Conservation (phyloP, 108 stramenopile genomes). For the Cyclotella baltica region DNA sequence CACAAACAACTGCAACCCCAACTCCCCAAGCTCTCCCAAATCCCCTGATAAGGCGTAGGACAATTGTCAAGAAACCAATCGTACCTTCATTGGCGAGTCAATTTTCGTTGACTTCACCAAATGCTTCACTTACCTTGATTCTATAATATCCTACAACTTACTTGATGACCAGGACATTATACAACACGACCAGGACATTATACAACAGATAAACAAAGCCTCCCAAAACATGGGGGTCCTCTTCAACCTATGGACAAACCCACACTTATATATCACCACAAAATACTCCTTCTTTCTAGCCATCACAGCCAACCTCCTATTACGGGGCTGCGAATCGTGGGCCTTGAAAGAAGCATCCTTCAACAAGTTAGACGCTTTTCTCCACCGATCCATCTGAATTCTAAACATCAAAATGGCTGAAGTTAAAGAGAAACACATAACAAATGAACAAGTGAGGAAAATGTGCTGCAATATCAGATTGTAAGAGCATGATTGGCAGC, state of each 20-base stretch:
- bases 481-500: not conserved
- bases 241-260: not conserved
- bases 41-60: not conserved
- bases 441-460: not conserved
- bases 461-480: not conserved
- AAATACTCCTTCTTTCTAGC: conserved; percentile 4
- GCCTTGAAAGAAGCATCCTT: not conserved
- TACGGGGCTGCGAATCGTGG: not conserved
- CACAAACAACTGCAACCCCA: not conserved
- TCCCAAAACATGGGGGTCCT: not conserved
- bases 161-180: too few species aligned
- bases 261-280: not conserved
- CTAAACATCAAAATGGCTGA: not conserved
- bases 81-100: not conserved
- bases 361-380: not conserved
- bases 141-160: not conserved
- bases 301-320: not conserved
- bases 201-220: not conserved
- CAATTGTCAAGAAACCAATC: not conserved
- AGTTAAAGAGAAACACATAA: not conserved
- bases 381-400: not conserved
- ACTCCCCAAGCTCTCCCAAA: not conserved
- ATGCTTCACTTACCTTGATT: not conserved
- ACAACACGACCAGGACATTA: not conserved
- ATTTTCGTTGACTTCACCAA: not conserved